phyloP scores from a whole-genome alignment of 83 land plant species.

The Diphasiastrum complanatum region DNA sequence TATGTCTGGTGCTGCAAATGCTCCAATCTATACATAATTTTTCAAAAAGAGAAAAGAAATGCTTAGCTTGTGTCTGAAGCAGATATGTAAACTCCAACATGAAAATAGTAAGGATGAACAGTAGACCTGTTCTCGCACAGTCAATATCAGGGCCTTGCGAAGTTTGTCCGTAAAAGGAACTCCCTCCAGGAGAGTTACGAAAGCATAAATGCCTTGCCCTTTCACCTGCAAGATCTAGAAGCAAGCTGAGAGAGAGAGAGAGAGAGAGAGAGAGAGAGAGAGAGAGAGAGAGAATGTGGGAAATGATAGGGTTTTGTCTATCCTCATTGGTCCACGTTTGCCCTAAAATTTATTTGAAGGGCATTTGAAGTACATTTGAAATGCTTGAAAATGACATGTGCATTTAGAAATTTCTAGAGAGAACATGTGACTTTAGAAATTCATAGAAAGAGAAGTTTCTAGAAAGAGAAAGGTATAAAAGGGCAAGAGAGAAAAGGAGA shows the following conservation, averaged over 20 bases:
- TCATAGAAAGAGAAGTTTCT: no score
- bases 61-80: neutral
- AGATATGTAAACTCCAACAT: neutral
- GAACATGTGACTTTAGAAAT: no score
- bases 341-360: no score
- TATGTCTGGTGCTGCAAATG: constrained; percentile 89
- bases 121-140: constrained; percentile 68
- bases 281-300: no score
- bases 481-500: no score
- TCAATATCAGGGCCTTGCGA: constrained; percentile 48
- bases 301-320: no score
- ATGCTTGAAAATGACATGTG: no score
- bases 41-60: neutral
- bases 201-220: constrained; percentile 96
- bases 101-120: neutral
- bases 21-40: constrained; percentile 64
- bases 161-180: constrained; percentile 80
- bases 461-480: no score
- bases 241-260: neutral
- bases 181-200: constrained; percentile 82
- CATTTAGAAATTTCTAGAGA: no score
- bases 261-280: constrained; percentile 1
- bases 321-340: no score
- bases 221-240: constrained; percentile 48
- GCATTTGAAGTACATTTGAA: no score